Evolutionary conservation across 805 yeast species (phyloP).

Genomic region (Komagataella ulmi): DNA sequence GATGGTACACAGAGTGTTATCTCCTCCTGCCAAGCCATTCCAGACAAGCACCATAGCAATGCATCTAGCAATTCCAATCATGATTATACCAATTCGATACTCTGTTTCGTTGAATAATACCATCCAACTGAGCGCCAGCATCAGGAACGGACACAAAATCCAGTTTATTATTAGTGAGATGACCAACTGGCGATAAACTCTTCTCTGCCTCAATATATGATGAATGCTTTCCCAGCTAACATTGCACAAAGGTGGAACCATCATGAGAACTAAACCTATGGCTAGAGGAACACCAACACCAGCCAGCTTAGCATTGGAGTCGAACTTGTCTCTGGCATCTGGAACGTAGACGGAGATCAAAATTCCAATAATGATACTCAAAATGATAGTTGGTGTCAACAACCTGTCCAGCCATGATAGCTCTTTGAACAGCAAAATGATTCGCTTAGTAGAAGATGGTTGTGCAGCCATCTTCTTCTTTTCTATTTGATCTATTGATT

Average conservation of each 20-base stretch:
- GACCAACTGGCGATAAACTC: constrained; percentile 16
- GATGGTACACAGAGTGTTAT: constrained; percentile 33
- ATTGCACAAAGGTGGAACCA: constrained; percentile 43
- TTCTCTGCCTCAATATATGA: constrained; percentile 10
- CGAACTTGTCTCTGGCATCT: constrained; percentile 19
- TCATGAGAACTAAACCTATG: constrained; percentile 39
- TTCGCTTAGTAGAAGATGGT: background rate
- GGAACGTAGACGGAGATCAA: constrained; percentile 28
- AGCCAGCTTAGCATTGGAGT: constrained; percentile 17
- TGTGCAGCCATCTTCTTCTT: too few species aligned
- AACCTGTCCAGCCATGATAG: background rate
- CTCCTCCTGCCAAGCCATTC: constrained; percentile 43
- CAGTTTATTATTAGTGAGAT: constrained; percentile 36
- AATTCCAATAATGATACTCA: constrained; percentile 24
- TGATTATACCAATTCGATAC: constrained; percentile 38
- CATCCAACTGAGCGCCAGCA: constrained; percentile 45
- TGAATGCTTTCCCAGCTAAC: constrained; percentile 35
- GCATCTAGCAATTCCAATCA: constrained; percentile 48
- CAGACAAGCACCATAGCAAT: constrained; percentile 52
- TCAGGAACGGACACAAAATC: constrained; percentile 41
- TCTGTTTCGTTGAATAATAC: constrained; percentile 32
- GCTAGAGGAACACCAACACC: constrained; percentile 32
- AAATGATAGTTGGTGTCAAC: constrained; percentile 8
- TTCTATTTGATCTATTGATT: too few species aligned
- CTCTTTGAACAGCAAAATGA: background rate